Evolutionary conservation across 768 basidiomycete genomes (phyloP).

Genomic region (Rubroboletus pulcherrimus): DNA sequence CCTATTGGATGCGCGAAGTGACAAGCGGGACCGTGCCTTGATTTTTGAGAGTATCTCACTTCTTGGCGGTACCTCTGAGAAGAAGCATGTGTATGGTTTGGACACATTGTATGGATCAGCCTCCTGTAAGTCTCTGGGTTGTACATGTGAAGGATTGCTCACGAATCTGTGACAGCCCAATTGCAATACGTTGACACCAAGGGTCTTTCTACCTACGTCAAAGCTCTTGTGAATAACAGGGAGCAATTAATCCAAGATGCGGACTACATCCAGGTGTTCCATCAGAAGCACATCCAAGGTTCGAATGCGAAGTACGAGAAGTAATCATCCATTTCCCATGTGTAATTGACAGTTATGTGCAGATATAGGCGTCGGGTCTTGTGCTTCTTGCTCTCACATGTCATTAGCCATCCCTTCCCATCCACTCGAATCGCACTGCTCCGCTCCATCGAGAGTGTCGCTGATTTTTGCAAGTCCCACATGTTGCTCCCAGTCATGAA

Average conservation of each 20-base stretch:
- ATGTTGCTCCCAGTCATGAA: slow-evolving; percentile 60
- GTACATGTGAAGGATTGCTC: background rate
- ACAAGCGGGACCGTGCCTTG: slow-evolving; percentile 29
- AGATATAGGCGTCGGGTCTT: slow-evolving; percentile 72
- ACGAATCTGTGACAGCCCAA: slow-evolving; percentile 32
- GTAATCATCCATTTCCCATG: slow-evolving; percentile 32
- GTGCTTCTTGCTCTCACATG: slow-evolving; percentile 79
- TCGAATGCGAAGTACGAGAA: slow-evolving; percentile 43
- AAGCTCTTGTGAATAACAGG: slow-evolving; percentile 43
- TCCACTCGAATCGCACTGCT: slow-evolving; percentile 54
- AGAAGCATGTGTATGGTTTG: slow-evolving; percentile 62
- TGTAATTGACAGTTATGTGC: background rate
- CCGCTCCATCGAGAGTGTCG: slow-evolving; percentile 36
- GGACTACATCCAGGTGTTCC: slow-evolving; percentile 54
- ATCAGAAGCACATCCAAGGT: slow-evolving; percentile 51
- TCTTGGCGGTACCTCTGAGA: slow-evolving; percentile 37
- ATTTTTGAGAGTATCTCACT: slow-evolving; percentile 55
- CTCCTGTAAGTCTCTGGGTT: slow-evolving; percentile 42
- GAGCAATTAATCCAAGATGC: slow-evolving; percentile 61
- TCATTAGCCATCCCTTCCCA: slow-evolving; percentile 51
- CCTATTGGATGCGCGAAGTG: slow-evolving; percentile 32
- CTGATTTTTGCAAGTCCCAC: slow-evolving; percentile 43
- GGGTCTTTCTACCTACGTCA: slow-evolving; percentile 58
- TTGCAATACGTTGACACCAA: slow-evolving; percentile 69
- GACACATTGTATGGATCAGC: slow-evolving; percentile 67